Conservation (phyloP, 1,139 yeast genomes). For the Lodderomyces margitis region DNA sequence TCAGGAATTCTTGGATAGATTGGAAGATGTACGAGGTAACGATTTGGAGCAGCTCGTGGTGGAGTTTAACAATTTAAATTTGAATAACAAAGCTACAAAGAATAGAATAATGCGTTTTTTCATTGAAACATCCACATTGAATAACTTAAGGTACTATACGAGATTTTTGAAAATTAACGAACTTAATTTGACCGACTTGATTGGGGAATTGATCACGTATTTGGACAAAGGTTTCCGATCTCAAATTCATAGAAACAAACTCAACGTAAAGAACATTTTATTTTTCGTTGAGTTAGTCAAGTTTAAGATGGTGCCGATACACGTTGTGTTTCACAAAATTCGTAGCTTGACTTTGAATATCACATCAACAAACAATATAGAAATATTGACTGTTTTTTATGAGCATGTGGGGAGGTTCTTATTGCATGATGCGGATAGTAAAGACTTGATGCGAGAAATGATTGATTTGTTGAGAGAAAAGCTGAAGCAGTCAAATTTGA, state of each 20-base stretch:
- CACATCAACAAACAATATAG: conserved; percentile 57
- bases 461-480: conserved; percentile 53
- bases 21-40: conserved; percentile 47
- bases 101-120: conserved; percentile 59
- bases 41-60: conserved; percentile 57
- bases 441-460: conserved; percentile 61
- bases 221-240: conserved; percentile 62
- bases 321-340: conserved; percentile 69
- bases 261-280: conserved; percentile 56
- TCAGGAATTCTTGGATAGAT: conserved; percentile 38
- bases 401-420: conserved; percentile 75
- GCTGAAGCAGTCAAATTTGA: conserved; percentile 49
- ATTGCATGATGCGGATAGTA: conserved; percentile 59
- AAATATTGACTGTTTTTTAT: conserved; percentile 61
- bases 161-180: conserved; percentile 67
- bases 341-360: conserved; percentile 54
- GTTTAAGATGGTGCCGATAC: conserved; percentile 71
- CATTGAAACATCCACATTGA: conserved; percentile 44
- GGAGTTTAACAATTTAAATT: conserved; percentile 49
- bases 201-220: conserved; percentile 53
- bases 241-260: conserved; percentile 50
- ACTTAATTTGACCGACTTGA: conserved; percentile 47
- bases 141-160: conserved; percentile 51
- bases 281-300: conserved; percentile 76
- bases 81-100: conserved; percentile 74